Evolutionary conservation across 2,329 filamentous ascomycete species (phyloP), one percentile per base, ranked within the genome.

Genomic region (Verticillium tricorpus): DNA sequence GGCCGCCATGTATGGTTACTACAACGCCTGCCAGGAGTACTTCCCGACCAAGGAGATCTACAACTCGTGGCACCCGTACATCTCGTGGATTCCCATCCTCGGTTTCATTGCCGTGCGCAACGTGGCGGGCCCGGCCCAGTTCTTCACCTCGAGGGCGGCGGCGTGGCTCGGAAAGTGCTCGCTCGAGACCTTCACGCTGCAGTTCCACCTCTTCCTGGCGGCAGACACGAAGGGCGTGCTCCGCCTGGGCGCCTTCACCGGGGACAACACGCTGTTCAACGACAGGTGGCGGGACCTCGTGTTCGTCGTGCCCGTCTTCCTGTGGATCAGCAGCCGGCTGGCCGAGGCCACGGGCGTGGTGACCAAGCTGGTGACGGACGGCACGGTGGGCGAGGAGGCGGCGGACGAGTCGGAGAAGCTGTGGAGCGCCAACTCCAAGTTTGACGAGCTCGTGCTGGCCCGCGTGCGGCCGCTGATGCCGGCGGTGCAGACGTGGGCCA

Each of bases 201-300:
- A 88, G 65, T 82, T 82, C 68, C 87, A 89, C 69, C 77, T 88
- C 60, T 86, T 84, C 79, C 78, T 89, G 9, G 84, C 84, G 2
- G 83, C 54, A 19, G 54, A 56, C n/a, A 56, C 54, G 8, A 56
- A 56, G 28, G 54, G 54, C 9, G 54, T 56, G 54, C 54, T 56
- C 25, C 54, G 54, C 5, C 25, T 56, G 25, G 54, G 54, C 25
- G 15, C 62, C 7, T 70, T 71, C 64, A 66, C 66, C 12, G 63
- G 66, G 2, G 67, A 70, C 22, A 69, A 67, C 17, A 69, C 63
- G 32, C 61, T 72, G 0, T 52, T 70, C 9, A 31, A 37, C 1
- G 69, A 72, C 22, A 68, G 70, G 9, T 71, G 70, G 70, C 63
- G 69, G 15, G 65, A 67, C 32, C 57, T 72, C 7, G 55, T 64